Base-by-base conservation (phyloP, 2,329 filamentous ascomycete genomes). In the Simplicillium aogashimaense region DNA sequence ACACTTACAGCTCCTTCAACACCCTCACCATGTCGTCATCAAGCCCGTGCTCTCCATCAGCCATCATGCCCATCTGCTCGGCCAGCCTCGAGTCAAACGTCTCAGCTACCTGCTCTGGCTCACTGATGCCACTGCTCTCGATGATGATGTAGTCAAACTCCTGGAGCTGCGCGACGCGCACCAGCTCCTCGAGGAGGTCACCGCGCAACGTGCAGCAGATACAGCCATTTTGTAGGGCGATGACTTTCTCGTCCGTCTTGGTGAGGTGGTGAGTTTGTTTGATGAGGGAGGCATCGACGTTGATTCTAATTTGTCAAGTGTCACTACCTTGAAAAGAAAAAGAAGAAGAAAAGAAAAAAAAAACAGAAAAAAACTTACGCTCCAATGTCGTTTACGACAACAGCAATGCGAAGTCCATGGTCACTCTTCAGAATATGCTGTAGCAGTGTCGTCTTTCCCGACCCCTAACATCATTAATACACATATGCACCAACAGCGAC, bases 191-290 rank as follows among this genome's bases (percentile, higher is more conserved):
- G 1, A 87, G 68, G 2, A 86, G 59, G 41, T 86, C 82, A 1
- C 81, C 81, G 3, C 83, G 76, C 0, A 86, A 65, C 0, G 81
- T 86, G 50, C 83, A 87, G 64, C 82, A 87, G 50, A 87, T 87
- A 47, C 83, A 86, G 9, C 82, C 80, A 45, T 84, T 85, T 50
- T 84, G 78, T 40, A 85, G 67, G 9, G 78, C 73, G 13, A 84
- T 75, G 28, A 84, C 66, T 46, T 82, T 80, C 47, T 83, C 77
- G 31, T 79, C 63, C 0, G 73, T 74, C 46, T 74, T 70, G 3
- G 71, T 73, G 29, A 81, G 58, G 17, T 67, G 69, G 50, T 78
- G 69, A 2, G 60, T 67, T 41, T 74, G 64, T 13, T 71, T 70
- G 35, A 83, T 74, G 0, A 81, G 60, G 5, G 75, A 67, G 0